These are phyloP conservation scores for Pelargonium exstipulatum DNA, from an alignment of 441 rosid species.

Conservation along the genomic window DNA sequence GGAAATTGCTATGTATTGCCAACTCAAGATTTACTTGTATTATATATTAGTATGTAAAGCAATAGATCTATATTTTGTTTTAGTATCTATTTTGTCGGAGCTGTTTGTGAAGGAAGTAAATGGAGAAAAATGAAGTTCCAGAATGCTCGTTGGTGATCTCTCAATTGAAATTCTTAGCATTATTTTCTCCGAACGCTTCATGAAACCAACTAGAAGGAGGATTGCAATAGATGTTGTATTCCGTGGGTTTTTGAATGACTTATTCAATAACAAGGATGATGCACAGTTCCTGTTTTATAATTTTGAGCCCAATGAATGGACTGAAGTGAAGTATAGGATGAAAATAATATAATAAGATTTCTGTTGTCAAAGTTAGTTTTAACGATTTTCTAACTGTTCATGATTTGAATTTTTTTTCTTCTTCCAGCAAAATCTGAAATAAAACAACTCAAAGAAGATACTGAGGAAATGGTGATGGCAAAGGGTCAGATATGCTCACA, in stretches of 20 bases:
- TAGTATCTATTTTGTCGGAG: not conserved
- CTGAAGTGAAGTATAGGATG: not conserved
- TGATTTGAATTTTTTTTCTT: not conserved
- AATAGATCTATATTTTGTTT: not conserved
- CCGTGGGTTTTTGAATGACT: not conserved
- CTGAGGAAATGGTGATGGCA: conserved; percentile 40
- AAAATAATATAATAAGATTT: not conserved
- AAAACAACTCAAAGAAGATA: conserved; percentile 42
- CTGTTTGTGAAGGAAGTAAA: not conserved
- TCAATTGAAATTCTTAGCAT: not conserved
- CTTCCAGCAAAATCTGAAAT: conserved; percentile 48
- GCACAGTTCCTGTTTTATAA: not conserved
- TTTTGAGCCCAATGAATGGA: not conserved
- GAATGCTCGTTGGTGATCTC: not conserved
- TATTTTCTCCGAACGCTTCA: not conserved
- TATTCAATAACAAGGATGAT: not conserved
- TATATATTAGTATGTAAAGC: not conserved
- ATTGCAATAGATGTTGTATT: not conserved
- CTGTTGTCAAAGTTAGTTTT: not conserved
- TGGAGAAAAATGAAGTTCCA: not conserved
- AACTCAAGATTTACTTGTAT: not conserved
- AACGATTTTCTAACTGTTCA: not conserved
- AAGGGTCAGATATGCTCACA: conserved; percentile 52
- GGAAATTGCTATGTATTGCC: not conserved
- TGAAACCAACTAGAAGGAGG: not conserved